Evolutionary conservation across 495 filamentous ascomycete species (phyloP).

Genomic region (Neurospora sublineolata): DNA sequence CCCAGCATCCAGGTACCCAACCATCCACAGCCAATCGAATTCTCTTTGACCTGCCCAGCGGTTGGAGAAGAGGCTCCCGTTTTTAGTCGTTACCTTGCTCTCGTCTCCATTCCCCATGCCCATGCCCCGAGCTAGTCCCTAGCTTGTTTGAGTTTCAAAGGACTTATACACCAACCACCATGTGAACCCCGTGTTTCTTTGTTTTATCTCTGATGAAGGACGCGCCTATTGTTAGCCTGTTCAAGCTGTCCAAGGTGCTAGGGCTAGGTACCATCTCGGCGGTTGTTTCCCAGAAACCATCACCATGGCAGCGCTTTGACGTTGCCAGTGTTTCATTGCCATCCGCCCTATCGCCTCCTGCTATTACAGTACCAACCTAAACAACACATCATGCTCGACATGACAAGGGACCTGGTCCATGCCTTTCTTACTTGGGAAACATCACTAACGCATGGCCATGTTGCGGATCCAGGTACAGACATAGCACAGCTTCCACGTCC

Average conservation of each 20-base stretch:
- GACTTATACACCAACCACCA: slow-evolving; percentile 9
- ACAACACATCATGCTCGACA: neutral
- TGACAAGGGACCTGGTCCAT: neutral
- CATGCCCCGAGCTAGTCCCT: slow-evolving; percentile 2
- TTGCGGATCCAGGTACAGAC: neutral
- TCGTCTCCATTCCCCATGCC: slow-evolving; percentile 1
- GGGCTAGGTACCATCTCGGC: neutral
- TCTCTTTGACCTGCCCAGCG: slow-evolving; percentile 1
- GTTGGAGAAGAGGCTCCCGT: slow-evolving; percentile 10
- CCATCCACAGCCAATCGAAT: neutral
- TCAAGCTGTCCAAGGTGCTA: slow-evolving; percentile 1
- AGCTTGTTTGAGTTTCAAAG: slow-evolving; percentile 17
- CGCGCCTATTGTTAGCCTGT: neutral
- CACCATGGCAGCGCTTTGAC: neutral
- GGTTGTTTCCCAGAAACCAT: neutral
- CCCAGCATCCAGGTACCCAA: neutral
- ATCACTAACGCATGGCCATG: neutral
- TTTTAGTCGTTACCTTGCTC: slow-evolving; percentile 4
- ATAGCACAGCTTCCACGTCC: neutral
- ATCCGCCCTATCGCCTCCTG: neutral
- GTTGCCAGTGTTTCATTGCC: neutral
- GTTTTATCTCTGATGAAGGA: slow-evolving; percentile 4
- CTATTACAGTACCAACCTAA: neutral
- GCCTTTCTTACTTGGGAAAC: neutral
- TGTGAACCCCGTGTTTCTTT: slow-evolving; percentile 11